Evolutionary conservation across 768 basidiomycete species (phyloP).

Genomic region (Glaciozyma martinii): DNA sequence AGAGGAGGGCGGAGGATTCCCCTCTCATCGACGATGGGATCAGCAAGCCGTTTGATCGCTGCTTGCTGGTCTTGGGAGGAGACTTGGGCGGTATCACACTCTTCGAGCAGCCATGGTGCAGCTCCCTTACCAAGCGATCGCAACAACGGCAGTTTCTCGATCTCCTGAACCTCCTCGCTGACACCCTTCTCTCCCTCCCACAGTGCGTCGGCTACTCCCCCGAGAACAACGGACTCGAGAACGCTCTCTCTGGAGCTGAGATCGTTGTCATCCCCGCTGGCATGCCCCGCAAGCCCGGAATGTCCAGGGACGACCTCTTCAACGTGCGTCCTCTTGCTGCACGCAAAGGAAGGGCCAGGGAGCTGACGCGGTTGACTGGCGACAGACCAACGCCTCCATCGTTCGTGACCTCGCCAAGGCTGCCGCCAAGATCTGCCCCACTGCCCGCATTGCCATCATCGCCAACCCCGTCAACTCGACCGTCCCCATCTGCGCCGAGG

Average conservation of each 20-base stretch:
- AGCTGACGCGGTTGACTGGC: background rate
- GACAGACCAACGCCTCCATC: constrained; percentile 92
- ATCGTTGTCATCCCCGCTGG: constrained; percentile 97
- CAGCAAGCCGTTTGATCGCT: too few species aligned
- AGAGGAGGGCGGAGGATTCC: too few species aligned
- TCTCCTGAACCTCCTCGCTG: too few species aligned
- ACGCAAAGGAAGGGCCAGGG: background rate
- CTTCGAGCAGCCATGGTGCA: too few species aligned
- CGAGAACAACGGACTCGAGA: constrained; percentile 70
- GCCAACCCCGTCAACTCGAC: constrained; percentile 99
- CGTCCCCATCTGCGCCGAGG: constrained; percentile 90
- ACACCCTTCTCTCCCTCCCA: background rate
- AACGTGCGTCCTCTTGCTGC: constrained; percentile 56
- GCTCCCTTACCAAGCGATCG: too few species aligned
- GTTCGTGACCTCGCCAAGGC: constrained; percentile 85
- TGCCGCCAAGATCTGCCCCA: constrained; percentile 71
- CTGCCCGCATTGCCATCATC: constrained; percentile 89
- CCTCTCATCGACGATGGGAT: too few species aligned
- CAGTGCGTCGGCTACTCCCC: constrained; percentile 32
- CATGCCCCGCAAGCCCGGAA: constrained; percentile 78
- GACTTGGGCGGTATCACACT: too few species aligned
- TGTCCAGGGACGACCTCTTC: constrained; percentile 89
- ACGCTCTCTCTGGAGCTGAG: constrained; percentile 78
- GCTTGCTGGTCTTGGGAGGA: too few species aligned
- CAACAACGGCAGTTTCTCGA: too few species aligned